These are phyloP conservation scores for Neoboletus brunneissimus DNA, from an alignment of 768 basidiomycete genomes.

Conservation along the genomic window DNA sequence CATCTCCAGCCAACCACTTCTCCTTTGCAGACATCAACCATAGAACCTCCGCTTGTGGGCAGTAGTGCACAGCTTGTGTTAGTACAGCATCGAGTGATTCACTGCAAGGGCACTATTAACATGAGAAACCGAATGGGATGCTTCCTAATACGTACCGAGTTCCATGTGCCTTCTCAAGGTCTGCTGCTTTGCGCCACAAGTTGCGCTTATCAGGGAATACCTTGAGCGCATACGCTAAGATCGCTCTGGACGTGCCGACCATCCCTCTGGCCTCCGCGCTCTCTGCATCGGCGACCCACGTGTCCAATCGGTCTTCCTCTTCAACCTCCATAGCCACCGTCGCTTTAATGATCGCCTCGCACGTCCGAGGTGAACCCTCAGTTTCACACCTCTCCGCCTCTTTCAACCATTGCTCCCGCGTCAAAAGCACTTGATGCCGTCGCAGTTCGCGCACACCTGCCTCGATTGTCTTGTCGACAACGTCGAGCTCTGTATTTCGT, in stretches of 20 bases:
- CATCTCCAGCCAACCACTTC: slow-evolving; percentile 89
- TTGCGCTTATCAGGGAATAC: slow-evolving; percentile 83
- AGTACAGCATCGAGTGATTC: slow-evolving; percentile 83
- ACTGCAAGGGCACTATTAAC: slow-evolving; percentile 33
- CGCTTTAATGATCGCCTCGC: slow-evolving; percentile 93
- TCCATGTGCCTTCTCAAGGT: slow-evolving; percentile 90
- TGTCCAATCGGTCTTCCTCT: slow-evolving; percentile 87
- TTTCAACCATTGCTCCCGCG: slow-evolving; percentile 92
- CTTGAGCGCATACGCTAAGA: slow-evolving; percentile 87
- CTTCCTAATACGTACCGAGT: slow-evolving; percentile 51
- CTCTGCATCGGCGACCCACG: slow-evolving; percentile 92
- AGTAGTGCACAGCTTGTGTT: slow-evolving; percentile 78
- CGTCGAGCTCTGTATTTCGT: too few relatives aligned
- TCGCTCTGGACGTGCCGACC: slow-evolving; percentile 82
- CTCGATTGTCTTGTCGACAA: too few relatives aligned
- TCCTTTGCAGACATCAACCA: slow-evolving; percentile 98
- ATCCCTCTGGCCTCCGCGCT: slow-evolving; percentile 67
- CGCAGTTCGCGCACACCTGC: slow-evolving; percentile 74
- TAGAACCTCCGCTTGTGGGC: slow-evolving; percentile 57
- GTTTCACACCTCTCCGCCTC: slow-evolving; percentile 91
- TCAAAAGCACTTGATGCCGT: slow-evolving; percentile 79
- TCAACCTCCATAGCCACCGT: slow-evolving; percentile 92
- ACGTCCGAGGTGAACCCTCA: slow-evolving; percentile 84
- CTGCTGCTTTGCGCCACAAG: slow-evolving; percentile 91
- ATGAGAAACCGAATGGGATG: background rate